Base-by-base conservation (phyloP, 108 stramenopile genomes). In the Skeletonema grethae region DNA sequence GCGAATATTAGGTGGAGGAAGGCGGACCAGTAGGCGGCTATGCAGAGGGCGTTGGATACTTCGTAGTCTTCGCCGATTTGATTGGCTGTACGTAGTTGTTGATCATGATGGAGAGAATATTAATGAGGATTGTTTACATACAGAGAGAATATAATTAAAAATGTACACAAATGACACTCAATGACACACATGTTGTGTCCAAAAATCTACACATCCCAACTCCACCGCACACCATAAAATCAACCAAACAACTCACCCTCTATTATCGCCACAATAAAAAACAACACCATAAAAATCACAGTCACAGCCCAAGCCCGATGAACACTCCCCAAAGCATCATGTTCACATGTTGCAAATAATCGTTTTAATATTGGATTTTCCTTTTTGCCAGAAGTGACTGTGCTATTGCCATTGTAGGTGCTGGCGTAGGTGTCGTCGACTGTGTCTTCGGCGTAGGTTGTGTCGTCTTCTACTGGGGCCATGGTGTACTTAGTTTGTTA, bases 251-350 rank as follows among this genome's bases (percentile, higher is more conserved):
- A 79, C 93, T 87, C 71, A 94, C 93, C 88, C 70, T 94, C 93
- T 46, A 90, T 67, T 15, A 88, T 71, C 11, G 89, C 70, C 55
- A 90, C 34, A 0, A 82, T 61, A 72, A 91, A 90, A 69, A 88
- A 91, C 15, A 90, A 8, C 1, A 87, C 71, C 43, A 90, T 78
- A 69, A 87, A 88, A 22, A 94, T 48, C 11, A 94, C 70, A 39
- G 75, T 85, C 9, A 90, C 75, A 30, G 86, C 90, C 93, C 93
- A 94, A n/a, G 88, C 87, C 68, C 93, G 74, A 73, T 94, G 93
- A 58, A 94, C 86, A 12, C 88, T 87, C 38, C 85, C 82, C 66
- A 73, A 65, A 15, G 91, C 86, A 77, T 95, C 93, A 11, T 72
- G 57, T 32, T 82, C 70, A 75, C 89, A 92, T 9, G 87, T 82